A percentile compares a stretch with the other conserved stretches of the same genome.
These are phyloP conservation scores for Penicillium soppii DNA, from an alignment of 495 filamentous ascomycete species.

Conservation along the genomic window DNA sequence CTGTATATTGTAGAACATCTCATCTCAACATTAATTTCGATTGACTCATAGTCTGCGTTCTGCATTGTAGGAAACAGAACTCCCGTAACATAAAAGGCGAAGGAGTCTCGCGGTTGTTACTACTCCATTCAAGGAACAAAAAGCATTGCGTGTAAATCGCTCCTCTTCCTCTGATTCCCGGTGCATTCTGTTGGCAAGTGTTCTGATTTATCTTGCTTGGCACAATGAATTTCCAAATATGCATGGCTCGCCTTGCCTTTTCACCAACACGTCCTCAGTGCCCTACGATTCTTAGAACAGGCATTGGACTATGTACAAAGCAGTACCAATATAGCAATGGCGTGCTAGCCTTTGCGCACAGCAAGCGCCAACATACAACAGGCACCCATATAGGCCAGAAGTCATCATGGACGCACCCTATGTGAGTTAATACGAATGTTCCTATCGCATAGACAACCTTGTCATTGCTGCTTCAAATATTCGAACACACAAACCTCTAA, in stretches of 20 bases:
- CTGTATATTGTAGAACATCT: constrained; percentile 16
- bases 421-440: background rate
- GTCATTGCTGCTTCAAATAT: background rate
- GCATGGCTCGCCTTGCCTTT: background rate
- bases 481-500: background rate
- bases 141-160: no score
- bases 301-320: background rate
- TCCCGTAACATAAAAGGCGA: background rate
- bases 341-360: background rate
- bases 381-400: constrained; percentile 1
- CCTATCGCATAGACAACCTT: no score
- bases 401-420: constrained; percentile 8
- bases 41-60: constrained; percentile 9
- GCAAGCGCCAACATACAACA: constrained; percentile 2
- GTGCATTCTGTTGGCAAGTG: no score
- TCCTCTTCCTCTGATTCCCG: no score
- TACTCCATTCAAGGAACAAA: background rate
- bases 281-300: background rate
- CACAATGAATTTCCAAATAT: background rate
- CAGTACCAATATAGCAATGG: background rate
- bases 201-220: background rate
- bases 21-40: background rate
- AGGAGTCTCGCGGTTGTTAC: background rate
- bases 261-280: background rate
- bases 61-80: constrained; percentile 17